These are phyloP conservation scores for Penicillium sumatraense DNA, from an alignment of 2,329 filamentous ascomycete genomes.

Conservation along the genomic window DNA sequence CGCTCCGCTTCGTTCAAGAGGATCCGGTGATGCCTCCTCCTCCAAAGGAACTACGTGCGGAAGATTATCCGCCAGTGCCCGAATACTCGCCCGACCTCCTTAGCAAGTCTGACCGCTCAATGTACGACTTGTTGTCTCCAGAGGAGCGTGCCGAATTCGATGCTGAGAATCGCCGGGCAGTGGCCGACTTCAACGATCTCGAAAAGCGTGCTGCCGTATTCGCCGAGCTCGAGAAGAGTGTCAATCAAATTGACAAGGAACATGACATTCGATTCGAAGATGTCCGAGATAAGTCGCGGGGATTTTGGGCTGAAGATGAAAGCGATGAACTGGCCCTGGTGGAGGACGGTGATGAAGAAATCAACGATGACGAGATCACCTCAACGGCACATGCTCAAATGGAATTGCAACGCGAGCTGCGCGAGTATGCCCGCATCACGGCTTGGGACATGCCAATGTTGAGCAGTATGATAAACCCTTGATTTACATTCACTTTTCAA, in stretches of 20 bases:
- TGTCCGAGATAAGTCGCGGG: constrained; percentile 27
- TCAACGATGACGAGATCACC: constrained; percentile 80
- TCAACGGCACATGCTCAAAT: constrained; percentile 83
- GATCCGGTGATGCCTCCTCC: constrained; percentile 37
- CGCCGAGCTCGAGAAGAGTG: constrained; percentile 37
- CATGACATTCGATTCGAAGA: constrained; percentile 36
- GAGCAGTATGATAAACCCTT: constrained; percentile 65
- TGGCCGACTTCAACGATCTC: constrained; percentile 44
- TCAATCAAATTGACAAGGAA: constrained; percentile 37
- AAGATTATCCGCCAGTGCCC: constrained; percentile 35
- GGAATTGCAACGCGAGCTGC: constrained; percentile 83
- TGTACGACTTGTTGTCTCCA: constrained; percentile 45
- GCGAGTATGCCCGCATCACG: constrained; percentile 83
- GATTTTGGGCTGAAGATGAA: constrained; percentile 52
- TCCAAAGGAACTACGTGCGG: constrained; percentile 32
- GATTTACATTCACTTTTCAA: neutral
- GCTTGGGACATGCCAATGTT: constrained; percentile 97
- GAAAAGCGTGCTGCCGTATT: constrained; percentile 32
- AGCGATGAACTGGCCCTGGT: constrained; percentile 49
- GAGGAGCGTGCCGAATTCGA: constrained; percentile 43
- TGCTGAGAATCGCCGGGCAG: constrained; percentile 38
- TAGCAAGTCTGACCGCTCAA: constrained; percentile 37
- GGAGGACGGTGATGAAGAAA: constrained; percentile 60
- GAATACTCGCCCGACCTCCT: constrained; percentile 44
- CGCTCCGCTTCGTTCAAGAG: constrained; percentile 37